phyloP scores from a whole-genome alignment of 805 yeast species.

The Myxozyma geophila region DNA sequence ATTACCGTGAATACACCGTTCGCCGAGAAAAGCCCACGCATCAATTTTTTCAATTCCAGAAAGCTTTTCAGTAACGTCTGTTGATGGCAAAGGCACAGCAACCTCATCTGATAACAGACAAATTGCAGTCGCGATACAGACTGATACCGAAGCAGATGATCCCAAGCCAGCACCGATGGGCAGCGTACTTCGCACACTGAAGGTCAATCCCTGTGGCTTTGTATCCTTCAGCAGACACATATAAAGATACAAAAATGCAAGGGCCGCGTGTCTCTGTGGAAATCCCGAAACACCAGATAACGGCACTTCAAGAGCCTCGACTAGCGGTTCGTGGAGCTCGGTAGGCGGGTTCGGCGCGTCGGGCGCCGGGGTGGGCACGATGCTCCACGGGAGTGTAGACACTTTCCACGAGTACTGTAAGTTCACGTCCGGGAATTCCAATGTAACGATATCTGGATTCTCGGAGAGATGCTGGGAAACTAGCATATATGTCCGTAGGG shows the following conservation, averaged over 20 bases:
- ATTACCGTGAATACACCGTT: conserved; percentile 92
- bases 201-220: conserved; percentile 52
- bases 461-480: conserved; percentile 54
- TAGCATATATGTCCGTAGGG: conserved; percentile 78
- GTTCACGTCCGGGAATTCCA: conserved; percentile 84
- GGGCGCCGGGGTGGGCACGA: conserved; percentile 40
- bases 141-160: conserved; percentile 88
- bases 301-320: conserved; percentile 53
- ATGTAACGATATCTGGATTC: conserved; percentile 52
- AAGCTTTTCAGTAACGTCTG: conserved; percentile 47
- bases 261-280: conserved; percentile 76
- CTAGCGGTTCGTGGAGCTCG: conserved; percentile 64
- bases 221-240: conserved; percentile 57
- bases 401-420: conserved; percentile 68
- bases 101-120: conserved; percentile 28
- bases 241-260: conserved; percentile 81
- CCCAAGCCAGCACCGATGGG: conserved; percentile 98
- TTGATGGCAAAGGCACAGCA: conserved; percentile 18
- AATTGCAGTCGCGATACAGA: conserved; percentile 69
- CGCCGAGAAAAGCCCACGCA: conserved; percentile 89
- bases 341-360: conserved; percentile 26
- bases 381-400: conserved; percentile 64
- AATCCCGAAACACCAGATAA: conserved; percentile 56
- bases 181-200: conserved; percentile 75
- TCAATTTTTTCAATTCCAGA: conserved; percentile 55